Evolutionary conservation across 352 stramenopile genomes (phyloP), one percentile per base, ranked within the genome.

Genomic region (Thalassiosira livingstoniorum): DNA sequence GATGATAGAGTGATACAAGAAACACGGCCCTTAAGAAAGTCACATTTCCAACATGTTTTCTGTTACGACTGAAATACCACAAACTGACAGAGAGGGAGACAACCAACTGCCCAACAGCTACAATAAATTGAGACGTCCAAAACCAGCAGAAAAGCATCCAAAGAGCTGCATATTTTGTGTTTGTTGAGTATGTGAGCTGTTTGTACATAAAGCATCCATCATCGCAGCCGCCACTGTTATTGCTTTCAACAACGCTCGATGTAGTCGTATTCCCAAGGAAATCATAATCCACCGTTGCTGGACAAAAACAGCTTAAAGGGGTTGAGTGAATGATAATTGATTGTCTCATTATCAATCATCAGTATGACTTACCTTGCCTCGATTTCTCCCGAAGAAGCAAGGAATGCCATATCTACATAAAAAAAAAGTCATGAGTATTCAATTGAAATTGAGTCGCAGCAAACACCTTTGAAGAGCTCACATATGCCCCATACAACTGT

Each of bases 91-190:
- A 91, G 55, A 98, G 94, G 21, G 96, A 95, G 37, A 99, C 93
- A 2, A 95, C 95, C 65, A 98, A 96, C 89, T 98, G 96, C 32
- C 96, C 97, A 77, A 99, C 89, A 13, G 97, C 97, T 27, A 98
- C 92, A 80, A 99, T 97, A 63, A 99, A 96, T 77, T 98, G 92
- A 11, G 95, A 97, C 0, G 96, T 98, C 97, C 97, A 99, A 53
- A 98, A 96, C 51, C 97, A 97, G 34, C 92, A 91, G 83, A 99
- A 99, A 31, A 98, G 87, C 55, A 96, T 72, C 67, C 94, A 96
- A 74, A 89, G 91, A 47, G 60, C 84, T 54, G 68, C 60, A 66
- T 76, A 82, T 63, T 75, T 82, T 13, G 74, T 82, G 43, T 75
- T 75, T 5, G 23, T 61, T 21, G 74, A 64, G 55, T 82, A 82